Evolutionary conservation across 2,329 filamentous ascomycete species (phyloP).

Genomic region (Furcasterigmium furcatum): DNA sequence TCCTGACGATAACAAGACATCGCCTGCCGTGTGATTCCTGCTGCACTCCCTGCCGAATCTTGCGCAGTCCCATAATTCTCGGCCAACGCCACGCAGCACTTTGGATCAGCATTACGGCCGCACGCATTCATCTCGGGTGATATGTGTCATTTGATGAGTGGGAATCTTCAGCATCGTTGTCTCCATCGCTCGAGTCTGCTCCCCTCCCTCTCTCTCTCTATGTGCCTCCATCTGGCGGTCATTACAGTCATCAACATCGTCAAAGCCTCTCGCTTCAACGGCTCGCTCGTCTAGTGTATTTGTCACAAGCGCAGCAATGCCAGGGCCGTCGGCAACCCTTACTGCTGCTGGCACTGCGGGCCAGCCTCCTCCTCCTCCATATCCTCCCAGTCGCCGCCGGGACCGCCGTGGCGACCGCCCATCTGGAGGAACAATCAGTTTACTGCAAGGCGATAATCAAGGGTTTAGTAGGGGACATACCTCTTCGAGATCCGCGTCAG

Average conservation of each 20-base stretch:
- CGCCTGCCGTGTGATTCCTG: no score
- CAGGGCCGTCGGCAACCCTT: no score
- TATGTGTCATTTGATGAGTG: background rate
- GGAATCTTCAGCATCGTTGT: background rate
- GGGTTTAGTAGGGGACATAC: constrained; percentile 30
- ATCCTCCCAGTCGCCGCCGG: constrained; percentile 67
- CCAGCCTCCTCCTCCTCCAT: constrained; percentile 67
- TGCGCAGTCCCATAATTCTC: no score
- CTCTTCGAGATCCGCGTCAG: constrained; percentile 79
- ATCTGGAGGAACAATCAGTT: constrained; percentile 45
- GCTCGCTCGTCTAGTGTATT: constrained; percentile 8
- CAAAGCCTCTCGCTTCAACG: constrained; percentile 8
- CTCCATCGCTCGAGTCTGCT: no score
- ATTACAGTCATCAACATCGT: constrained; percentile 10
- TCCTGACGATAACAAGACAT: no score
- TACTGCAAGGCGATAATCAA: background rate
- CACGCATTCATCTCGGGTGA: background rate
- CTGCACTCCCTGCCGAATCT: no score
- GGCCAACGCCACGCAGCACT: no score
- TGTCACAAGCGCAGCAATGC: background rate
- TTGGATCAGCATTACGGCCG: no score
- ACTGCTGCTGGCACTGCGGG: constrained; percentile 73
- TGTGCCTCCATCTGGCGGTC: constrained; percentile 9
- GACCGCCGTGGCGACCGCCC: constrained; percentile 66
- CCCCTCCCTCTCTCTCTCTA: constrained; percentile 10